Base-by-base conservation (phyloP, 2,329 filamentous ascomycete genomes). In the Trichoderma afroharzianum region DNA sequence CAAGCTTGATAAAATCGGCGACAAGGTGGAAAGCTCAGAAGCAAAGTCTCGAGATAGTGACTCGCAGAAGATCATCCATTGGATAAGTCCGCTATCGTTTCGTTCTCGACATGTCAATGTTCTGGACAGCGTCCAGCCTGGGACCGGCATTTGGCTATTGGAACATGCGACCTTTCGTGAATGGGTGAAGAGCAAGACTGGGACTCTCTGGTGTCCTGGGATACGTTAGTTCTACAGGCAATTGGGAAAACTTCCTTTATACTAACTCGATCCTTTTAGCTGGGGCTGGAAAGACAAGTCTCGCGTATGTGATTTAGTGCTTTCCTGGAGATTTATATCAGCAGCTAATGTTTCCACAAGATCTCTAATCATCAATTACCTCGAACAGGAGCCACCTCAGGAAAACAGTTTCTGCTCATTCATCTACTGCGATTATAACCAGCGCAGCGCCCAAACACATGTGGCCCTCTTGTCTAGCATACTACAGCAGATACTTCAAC, bases 211-310 rank as follows among this genome's bases (percentile, higher is more conserved):
- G 64, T 68, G 64, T 28, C 64, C 32, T 3, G 64, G 64, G 15
- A 68, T 68, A 57, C 64, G 32, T 68, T n/a, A 30, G 32, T 68
- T 32, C n/a, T 15, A 63, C 9, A 2, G 15, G 15, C 26, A 8
- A 6, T 50, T 24, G 1, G 4, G 21, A 2, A 53, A 5, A 9
- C n/a, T 50, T 50, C 21, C 5, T 24, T 3, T 28, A n/a, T 33
- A 5, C 30, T 66, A 12, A 66, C 15, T 12, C 1, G 3, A 6
- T 9, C 0, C 2, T 1, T 7, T n/a, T 53, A 66, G 63, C 63
- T 36, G 63, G 63, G 28, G 63, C 63, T 66, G 63, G 63, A 32
- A 66, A 66, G 47, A 66, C 63, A n/a, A 21, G 47, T 55, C 63
- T 66, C 47, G 53, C 21, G 63, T 66, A 30, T 33, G 30, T 55